Evolutionary conservation across 768 basidiomycete species (phyloP), one percentile per base, ranked within the genome.

Genomic region (Agrocybe chaxingu): DNA sequence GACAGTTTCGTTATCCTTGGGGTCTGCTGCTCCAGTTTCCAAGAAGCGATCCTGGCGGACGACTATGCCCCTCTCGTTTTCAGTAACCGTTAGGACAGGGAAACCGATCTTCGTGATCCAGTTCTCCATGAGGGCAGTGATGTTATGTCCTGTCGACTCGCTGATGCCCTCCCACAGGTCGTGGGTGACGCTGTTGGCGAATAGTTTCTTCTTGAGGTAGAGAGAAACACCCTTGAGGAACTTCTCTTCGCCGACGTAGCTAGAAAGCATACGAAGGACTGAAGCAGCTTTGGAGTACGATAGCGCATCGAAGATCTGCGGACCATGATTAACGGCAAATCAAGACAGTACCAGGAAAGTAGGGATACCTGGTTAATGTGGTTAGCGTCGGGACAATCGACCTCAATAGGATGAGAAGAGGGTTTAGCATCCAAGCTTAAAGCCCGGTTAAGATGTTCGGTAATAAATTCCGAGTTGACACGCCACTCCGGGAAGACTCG

Each of bases 251-350:
- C 95, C 93, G 13, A 95, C 91, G 55, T 88, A 87, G 62, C 82
- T 82, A 16, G 85, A 83, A 48, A 98, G 74, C 95, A 98, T 98
- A 61, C 92, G 88, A 42, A 98, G 80, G n/a, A 97, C 95, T 79
- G 87, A 87, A 10, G 82, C 87, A 46, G 86, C 87, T 67, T 91
- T 95, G 37, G 87, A 84, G 66, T 95, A 96, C 2, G 87, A 91
- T 45, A 97, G 72, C 4, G 81, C 78, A 61, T 96, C 94, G 62
- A 97, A 96, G 52, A 96, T 92, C 83, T 95, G 65, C 18, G 30
- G n/a, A n/a, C 34, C 12, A 16, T 35, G 8, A 12, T 41, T 32
- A 9, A 41, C 38, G 39, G 31, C 11, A 24, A 45, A 41, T 34
- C 36, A 30, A 38, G 13, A 32, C 48, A 42, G 39, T 19, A 36